Percentiles rank a stretch among this genome's conserved stretches.
These are phyloP conservation scores for Penicillium janthinellum DNA, from an alignment of 2,329 filamentous ascomycete genomes.

Conservation along the genomic window DNA sequence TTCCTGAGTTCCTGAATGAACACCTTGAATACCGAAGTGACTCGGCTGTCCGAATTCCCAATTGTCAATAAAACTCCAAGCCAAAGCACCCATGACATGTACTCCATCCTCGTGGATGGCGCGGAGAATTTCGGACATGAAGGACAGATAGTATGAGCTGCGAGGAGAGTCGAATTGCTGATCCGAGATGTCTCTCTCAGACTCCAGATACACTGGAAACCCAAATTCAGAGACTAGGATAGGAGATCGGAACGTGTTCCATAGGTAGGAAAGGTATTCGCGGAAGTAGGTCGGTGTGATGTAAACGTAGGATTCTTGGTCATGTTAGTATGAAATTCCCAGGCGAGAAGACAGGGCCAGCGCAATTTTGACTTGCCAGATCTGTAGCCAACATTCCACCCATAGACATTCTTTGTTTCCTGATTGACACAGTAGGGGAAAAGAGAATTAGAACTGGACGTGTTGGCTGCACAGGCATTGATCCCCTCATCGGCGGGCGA, in stretches of 20 bases:
- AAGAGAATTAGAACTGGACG: conserved; percentile 40
- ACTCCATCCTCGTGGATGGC: conserved; percentile 60
- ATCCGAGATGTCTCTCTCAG: conserved; percentile 47
- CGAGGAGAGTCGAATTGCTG: conserved; percentile 58
- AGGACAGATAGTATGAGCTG: conserved; percentile 58
- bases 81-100: conserved; percentile 56
- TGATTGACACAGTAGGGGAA: conserved; percentile 59
- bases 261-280: conserved; percentile 60
- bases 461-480: conserved; percentile 52
- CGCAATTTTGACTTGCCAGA: conserved; percentile 32
- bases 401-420: conserved; percentile 50
- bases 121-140: conserved; percentile 57
- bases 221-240: conserved; percentile 59
- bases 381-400: conserved; percentile 62
- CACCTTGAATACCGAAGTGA: conserved; percentile 60
- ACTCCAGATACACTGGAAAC: conserved; percentile 56
- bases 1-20: conserved; percentile 56
- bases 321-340: background rate
- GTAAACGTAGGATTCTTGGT: conserved; percentile 56
- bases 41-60: conserved; percentile 57
- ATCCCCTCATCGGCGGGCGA: conserved; percentile 51
- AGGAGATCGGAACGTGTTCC: conserved; percentile 58
- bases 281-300: conserved; percentile 51
- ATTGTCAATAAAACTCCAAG: conserved; percentile 58
- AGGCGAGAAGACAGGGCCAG: background rate